Base-by-base conservation (phyloP, 768 basidiomycete genomes). In the Auricularia sp. region DNA sequence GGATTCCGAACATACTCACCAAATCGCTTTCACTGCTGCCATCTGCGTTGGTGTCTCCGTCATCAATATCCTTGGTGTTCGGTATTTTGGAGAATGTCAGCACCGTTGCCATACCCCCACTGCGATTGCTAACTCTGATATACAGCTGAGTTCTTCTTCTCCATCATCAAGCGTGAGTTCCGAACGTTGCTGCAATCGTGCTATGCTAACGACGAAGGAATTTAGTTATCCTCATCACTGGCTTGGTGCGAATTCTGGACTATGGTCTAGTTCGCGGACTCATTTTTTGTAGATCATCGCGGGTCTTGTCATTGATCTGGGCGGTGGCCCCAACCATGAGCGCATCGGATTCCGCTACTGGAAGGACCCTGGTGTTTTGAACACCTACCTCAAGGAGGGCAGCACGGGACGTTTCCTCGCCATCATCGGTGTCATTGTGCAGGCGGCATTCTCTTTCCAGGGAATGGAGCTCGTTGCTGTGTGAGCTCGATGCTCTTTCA, bases 391-490 rank as follows among this genome's bases (percentile, higher is more conserved):
- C 16, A 62, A 61, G 54, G 54, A 45, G 29, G 36, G 47, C 4
- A 37, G 36, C 65, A 66, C 65, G 54, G 79, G 82, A 64, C 71
- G 74, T 24, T 79, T 80, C 72, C 69, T 81, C 24, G 79, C 71
- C 21, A 72, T 80, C 62, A 35, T 80, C 47, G 71, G 74, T 37
- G 80, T 80, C 3, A 67, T 83, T 65, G 77, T 83, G 54, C 79
- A 81, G 68, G 83, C 83, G 14, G 85, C 84, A 1, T 94, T 90
- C 80, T 89, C 89, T 4, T 88, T 85, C 77, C 84, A 88, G 70
- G 89, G 85, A 45, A 84, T 90, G 78, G 90, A 92, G 71, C 75
- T 89, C 51, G 85, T 91, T 45, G 84, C 85, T 34, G 82, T 89
- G 85, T 85, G 39, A 42, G 39, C 3, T 68, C 66, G 80, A 71